These are phyloP conservation scores for Annulohypoxylon bovei DNA, from an alignment of 495 filamentous ascomycete species.

Conservation along the genomic window DNA sequence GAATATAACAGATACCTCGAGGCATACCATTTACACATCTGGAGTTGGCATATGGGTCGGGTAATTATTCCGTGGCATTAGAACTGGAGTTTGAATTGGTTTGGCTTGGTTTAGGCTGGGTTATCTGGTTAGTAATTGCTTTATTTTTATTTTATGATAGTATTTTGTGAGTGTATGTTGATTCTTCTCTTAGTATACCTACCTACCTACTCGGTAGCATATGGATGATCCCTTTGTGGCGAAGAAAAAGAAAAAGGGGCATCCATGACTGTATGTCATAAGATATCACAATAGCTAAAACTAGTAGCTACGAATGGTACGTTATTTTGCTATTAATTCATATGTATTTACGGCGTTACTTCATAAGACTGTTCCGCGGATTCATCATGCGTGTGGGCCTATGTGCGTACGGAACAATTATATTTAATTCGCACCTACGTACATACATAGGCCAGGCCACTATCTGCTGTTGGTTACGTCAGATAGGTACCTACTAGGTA, in stretches of 20 bases:
- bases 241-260: not conserved
- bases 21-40: not conserved
- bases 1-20: not conserved
- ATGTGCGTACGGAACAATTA: not conserved
- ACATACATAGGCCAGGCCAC: no score
- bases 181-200: no score
- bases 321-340: not conserved
- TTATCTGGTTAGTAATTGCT: no score
- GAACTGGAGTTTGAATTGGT: not conserved
- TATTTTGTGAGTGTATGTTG: not conserved
- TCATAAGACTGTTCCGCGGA: not conserved
- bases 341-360: not conserved
- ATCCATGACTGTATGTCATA: no score
- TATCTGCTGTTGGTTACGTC: no score
- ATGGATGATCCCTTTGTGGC: not conserved
- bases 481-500: not conserved
- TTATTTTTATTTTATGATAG: not conserved
- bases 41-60: not conserved
- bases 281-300: no score
- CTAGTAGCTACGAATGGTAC: no score
- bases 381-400: no score
- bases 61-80: not conserved
- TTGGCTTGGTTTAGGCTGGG: no score
- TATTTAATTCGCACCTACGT: not conserved
- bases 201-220: not conserved